phyloP scores from a whole-genome alignment of 225 moss, liverwort and hornwort genomes.

The Pleurozium schreberi region DNA sequence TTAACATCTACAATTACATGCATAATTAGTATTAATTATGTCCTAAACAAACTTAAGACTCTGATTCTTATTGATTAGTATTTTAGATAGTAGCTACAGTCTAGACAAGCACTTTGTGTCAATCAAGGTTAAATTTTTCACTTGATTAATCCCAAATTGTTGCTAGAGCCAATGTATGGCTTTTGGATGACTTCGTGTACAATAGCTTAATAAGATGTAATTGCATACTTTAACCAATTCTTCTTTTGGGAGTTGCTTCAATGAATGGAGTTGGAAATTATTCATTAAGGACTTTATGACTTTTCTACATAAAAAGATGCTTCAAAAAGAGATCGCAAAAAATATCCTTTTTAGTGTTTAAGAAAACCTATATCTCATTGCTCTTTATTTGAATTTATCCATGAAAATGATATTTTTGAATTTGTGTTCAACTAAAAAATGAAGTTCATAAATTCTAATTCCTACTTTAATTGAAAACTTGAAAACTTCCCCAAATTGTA shows the following conservation, averaged over 20 bases:
- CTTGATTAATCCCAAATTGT: background rate
- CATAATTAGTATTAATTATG: background rate
- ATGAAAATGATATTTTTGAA: background rate
- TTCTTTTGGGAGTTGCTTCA: background rate
- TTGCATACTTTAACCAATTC: background rate
- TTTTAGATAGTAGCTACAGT: background rate
- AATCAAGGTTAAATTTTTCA: background rate
- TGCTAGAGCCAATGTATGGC: background rate
- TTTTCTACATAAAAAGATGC: background rate
- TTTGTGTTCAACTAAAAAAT: background rate
- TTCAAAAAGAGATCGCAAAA: background rate
- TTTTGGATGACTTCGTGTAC: rapidly evolving
- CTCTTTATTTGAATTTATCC: background rate
- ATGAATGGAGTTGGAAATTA: background rate
- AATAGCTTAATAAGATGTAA: background rate
- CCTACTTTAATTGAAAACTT: background rate
- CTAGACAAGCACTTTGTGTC: background rate
- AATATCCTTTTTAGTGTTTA: background rate
- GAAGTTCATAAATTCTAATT: background rate
- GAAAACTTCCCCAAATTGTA: background rate
- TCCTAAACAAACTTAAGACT: background rate
- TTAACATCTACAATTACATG: background rate
- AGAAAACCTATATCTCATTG: background rate
- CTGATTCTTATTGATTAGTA: background rate
- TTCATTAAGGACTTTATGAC: background rate